Evolutionary conservation across 805 yeast species (phyloP), one percentile per base, ranked within the genome.

Genomic region (Yarrowia sp.): DNA sequence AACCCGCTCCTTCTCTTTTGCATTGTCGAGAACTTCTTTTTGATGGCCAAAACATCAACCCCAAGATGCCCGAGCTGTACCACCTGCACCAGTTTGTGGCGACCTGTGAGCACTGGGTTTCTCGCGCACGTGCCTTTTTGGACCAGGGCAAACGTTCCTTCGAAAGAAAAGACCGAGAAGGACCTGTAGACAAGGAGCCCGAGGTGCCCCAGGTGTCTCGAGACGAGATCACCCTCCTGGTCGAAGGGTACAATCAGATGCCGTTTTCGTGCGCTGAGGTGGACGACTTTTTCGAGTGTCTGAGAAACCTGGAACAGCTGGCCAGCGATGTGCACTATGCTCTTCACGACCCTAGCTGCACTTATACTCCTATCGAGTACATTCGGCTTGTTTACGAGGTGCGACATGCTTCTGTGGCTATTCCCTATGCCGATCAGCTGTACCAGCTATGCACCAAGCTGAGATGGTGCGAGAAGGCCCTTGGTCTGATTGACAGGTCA

Each of bases 191-290:
- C n/a, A 58, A 53, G 14, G 46, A 52, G 12, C 67, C 66, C 14
- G 70, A 69, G 19, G 66, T 49, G 13, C 74, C 72, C 3, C 68
- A 70, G 30, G 71, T 71, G 9, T 67, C 70, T 6, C 73, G 80
- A 5, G 76, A 75, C 13, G 76, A 76, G 40, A 73, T 86, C 33
- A 61, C 69, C 20, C 71, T 88, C 24, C 72, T 87, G 14, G 77
- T 78, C 17, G 79, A 80, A 52, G 84, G 87, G 5, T 85, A 87
- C 2, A 72, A 74, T 0, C 72, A 36, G 46, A 47, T 88, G 68
- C 82, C 84, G 20, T 84, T 89, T 67, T 75, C 81, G 3, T 78
- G 85, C 17, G 82, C 86, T 0, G 95, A 90, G 72, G 80, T 87
- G 71, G 87, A 84, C 19, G 88, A 85, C 72, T 75, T 90, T 13